Conservation (phyloP, 768 basidiomycete species). For the Hericium rajendrae region DNA sequence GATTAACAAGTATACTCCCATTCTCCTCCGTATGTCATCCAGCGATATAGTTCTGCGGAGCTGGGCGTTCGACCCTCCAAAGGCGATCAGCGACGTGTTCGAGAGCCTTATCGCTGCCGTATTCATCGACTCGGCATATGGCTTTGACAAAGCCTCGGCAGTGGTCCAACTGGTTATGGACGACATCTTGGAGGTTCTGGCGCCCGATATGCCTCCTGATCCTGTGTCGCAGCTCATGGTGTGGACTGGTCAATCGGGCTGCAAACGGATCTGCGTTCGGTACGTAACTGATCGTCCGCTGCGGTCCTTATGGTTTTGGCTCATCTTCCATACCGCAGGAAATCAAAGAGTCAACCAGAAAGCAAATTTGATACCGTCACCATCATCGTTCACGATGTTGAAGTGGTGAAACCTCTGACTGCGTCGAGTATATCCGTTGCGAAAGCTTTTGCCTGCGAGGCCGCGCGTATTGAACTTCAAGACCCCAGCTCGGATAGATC, state of each 20-base stretch:
- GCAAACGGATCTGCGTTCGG: conserved; percentile 39
- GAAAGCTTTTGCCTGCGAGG: neutral
- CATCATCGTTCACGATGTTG: neutral
- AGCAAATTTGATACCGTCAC: neutral
- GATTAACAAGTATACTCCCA: conserved; percentile 49
- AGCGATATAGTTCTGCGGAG: conserved; percentile 56
- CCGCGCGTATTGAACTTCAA: neutral
- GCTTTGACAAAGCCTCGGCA: conserved; percentile 56
- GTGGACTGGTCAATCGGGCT: conserved; percentile 54
- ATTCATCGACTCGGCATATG: conserved; percentile 68
- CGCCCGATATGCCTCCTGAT: conserved; percentile 52
- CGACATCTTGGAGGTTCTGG: conserved; percentile 52
- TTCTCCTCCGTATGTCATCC: conserved; percentile 44
- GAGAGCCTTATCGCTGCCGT: conserved; percentile 82
- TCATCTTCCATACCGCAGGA: neutral
- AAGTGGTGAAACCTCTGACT: neutral
- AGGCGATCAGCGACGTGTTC: conserved; percentile 74
- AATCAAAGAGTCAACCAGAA: neutral
- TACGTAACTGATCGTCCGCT: conserved; percentile 15
- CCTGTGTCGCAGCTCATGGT: conserved; percentile 65
- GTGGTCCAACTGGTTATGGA: conserved; percentile 57
- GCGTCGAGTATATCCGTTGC: neutral
- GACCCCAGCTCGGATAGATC: neutral
- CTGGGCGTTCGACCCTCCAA: conserved; percentile 83
- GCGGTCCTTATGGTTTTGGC: neutral